Percentiles rank a stretch among this genome's conserved stretches.
phyloP scores from a whole-genome alignment of 2,329 filamentous ascomycete genomes.

The Alternaria incomplexa region DNA sequence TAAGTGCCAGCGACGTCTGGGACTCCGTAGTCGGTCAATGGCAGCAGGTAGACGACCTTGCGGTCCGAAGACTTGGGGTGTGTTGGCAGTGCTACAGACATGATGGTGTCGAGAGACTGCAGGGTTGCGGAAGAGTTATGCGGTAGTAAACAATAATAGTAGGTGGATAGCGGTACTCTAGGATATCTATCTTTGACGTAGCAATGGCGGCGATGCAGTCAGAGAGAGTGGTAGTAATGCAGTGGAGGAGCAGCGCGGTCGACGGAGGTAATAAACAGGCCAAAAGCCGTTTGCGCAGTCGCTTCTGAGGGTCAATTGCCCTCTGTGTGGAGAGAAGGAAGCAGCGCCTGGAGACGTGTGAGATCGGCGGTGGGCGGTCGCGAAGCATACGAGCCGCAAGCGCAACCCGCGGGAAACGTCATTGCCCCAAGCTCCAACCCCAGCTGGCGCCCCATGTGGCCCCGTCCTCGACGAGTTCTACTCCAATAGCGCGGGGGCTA shows the following conservation, averaged over 20 bases:
- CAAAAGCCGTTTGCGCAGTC: slow-evolving; percentile 15
- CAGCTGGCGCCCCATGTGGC: slow-evolving; percentile 1
- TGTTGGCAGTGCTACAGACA: slow-evolving; percentile 27
- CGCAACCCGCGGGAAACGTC: slow-evolving; percentile 25
- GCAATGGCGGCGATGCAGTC: slow-evolving; percentile 9
- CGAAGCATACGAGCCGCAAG: slow-evolving; percentile 28
- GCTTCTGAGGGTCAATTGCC: slow-evolving; percentile 25
- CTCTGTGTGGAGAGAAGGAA: slow-evolving; percentile 20
- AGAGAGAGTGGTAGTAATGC: slow-evolving; percentile 15
- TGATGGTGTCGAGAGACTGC: slow-evolving; percentile 19
- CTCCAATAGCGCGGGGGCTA: slow-evolving; percentile 16
- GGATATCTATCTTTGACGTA: not conserved
- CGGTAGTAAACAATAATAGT: slow-evolving; percentile 26
- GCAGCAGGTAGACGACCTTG: slow-evolving; percentile 76
- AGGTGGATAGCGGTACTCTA: slow-evolving; percentile 15
- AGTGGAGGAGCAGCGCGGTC: not conserved
- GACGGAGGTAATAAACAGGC: slow-evolving; percentile 14
- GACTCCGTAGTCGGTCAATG: slow-evolving; percentile 90
- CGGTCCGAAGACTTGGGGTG: slow-evolving; percentile 19
- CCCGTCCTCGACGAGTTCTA: slow-evolving; percentile 12
- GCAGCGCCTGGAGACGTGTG: slow-evolving; percentile 22
- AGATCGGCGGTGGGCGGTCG: slow-evolving; percentile 30
- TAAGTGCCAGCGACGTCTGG: slow-evolving; percentile 89
- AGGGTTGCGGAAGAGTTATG: slow-evolving; percentile 6
- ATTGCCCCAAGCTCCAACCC: slow-evolving; percentile 27